Evolutionary conservation across 2,329 filamentous ascomycete genomes (phyloP).

Genomic region (Colletotrichum sp.): DNA sequence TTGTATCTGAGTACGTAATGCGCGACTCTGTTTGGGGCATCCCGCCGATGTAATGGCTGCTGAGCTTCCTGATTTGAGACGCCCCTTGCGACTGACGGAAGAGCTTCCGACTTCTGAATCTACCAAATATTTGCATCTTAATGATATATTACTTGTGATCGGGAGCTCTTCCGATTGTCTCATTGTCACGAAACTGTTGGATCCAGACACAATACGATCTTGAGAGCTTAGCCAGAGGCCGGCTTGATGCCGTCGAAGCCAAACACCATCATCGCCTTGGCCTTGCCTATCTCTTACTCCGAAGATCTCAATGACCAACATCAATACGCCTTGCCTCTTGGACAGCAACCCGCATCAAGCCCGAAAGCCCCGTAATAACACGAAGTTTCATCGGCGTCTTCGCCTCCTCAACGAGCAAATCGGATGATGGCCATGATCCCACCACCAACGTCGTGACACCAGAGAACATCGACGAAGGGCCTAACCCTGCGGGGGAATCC

Average conservation of each 20-base stretch:
- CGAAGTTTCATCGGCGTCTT: no score
- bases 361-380: no score
- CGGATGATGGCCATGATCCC: not conserved
- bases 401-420: not conserved
- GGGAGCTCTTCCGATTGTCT: not conserved
- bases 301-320: not conserved
- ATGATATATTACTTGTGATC: not conserved
- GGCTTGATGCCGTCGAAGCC: not conserved
- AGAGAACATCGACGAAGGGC: no score
- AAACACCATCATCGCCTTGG: not conserved
- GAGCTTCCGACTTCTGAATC: not conserved
- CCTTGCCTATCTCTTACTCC: not conserved
- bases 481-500: no score
- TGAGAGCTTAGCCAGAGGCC: not conserved
- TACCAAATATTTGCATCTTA: not conserved
- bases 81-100: not conserved
- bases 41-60: not conserved
- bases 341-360: not conserved
- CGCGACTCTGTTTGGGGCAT: not conserved
- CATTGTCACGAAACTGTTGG: not conserved
- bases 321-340: not conserved
- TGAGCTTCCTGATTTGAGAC: not conserved
- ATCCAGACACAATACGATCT: not conserved
- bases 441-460: conserved; percentile 31
- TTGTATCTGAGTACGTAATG: not conserved